phyloP scores from a whole-genome alignment of 2,329 filamentous ascomycete species.

The Hymenoscyphus scutula region DNA sequence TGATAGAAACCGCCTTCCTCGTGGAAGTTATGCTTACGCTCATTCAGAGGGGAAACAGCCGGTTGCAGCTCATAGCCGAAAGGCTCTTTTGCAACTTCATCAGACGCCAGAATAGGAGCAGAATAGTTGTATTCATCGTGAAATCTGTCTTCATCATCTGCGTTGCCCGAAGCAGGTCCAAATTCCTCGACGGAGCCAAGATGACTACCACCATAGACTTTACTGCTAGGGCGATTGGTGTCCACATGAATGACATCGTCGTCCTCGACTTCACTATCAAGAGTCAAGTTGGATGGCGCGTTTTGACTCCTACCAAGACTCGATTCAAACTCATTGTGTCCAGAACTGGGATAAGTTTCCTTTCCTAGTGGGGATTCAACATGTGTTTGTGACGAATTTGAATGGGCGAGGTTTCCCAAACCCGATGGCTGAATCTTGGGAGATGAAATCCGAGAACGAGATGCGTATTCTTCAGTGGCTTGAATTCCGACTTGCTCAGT shows the following conservation, averaged over 20 bases:
- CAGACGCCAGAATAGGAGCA: conserved; percentile 82
- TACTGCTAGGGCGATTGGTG: conserved; percentile 46
- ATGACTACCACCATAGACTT: conserved; percentile 42
- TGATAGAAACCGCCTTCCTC: conserved; percentile 51
- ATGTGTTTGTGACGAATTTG: conserved; percentile 45
- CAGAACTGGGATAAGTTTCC: conserved; percentile 42
- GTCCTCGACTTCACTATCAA: conserved; percentile 46
- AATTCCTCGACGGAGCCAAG: conserved; percentile 50
- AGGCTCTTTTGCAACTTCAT: conserved; percentile 77
- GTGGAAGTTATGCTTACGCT: conserved; percentile 59
- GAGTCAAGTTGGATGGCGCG: conserved; percentile 37
- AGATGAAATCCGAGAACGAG: conserved; percentile 73
- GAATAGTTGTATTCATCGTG: conserved; percentile 61
- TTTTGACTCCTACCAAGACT: conserved; percentile 40
- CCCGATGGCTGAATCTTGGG: conserved; percentile 52
- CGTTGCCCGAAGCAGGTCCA: conserved; percentile 43
- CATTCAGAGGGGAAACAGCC: conserved; percentile 73
- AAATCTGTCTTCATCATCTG: conserved; percentile 45
- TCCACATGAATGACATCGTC: conserved; percentile 75
- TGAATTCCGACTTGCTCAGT: conserved; percentile 89
- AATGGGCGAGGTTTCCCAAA: conserved; percentile 37
- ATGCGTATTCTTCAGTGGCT: conserved; percentile 79
- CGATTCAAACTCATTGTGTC: conserved; percentile 32
- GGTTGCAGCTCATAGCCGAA: conserved; percentile 69
- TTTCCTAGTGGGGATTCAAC: conserved; percentile 43